Evolutionary conservation across 2,329 filamentous ascomycete species (phyloP).

Genomic region (Fusarium sp.): DNA sequence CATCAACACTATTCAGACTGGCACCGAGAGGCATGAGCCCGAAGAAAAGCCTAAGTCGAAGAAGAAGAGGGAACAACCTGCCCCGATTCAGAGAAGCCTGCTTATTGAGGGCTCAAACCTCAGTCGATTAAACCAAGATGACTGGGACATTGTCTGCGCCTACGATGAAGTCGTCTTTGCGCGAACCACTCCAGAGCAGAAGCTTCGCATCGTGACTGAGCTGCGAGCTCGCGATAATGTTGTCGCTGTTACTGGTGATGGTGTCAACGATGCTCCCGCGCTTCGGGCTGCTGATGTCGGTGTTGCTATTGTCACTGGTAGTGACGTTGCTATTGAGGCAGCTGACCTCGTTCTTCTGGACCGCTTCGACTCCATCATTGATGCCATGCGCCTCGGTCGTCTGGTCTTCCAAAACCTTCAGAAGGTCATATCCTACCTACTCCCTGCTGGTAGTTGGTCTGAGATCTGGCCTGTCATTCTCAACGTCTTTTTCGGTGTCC

Average conservation of each 20-base stretch:
- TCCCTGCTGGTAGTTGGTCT: slow-evolving; percentile 69
- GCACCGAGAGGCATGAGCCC: slow-evolving; percentile 12
- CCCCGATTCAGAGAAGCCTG: slow-evolving; percentile 41
- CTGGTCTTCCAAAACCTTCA: slow-evolving; percentile 61
- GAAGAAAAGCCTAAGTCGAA: slow-evolving; percentile 26
- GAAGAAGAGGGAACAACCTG: slow-evolving; percentile 27
- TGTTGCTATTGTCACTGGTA: slow-evolving; percentile 77
- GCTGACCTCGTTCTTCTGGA: slow-evolving; percentile 79
- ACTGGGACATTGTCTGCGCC: slow-evolving; percentile 63
- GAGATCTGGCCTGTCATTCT: slow-evolving; percentile 72
- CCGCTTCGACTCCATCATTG: slow-evolving; percentile 80
- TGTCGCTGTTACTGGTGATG: slow-evolving; percentile 82
- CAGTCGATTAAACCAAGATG: slow-evolving; percentile 65
- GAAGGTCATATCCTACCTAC: slow-evolving; percentile 61
- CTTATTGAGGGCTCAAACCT: slow-evolving; percentile 71
- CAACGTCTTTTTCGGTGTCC: slow-evolving; percentile 71
- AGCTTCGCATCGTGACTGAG: slow-evolving; percentile 80
- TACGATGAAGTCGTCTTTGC: slow-evolving; percentile 77
- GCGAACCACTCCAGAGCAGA: slow-evolving; percentile 78
- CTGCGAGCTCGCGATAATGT: slow-evolving; percentile 72
- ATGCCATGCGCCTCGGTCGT: slow-evolving; percentile 68
- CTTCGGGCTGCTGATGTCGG: slow-evolving; percentile 77
- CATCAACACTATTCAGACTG: slow-evolving; percentile 40
- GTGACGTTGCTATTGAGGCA: slow-evolving; percentile 75
- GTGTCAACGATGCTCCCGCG: slow-evolving; percentile 78